Conservation (phyloP, 2,329 filamentous ascomycete species). For the Fusarium torreyae region DNA sequence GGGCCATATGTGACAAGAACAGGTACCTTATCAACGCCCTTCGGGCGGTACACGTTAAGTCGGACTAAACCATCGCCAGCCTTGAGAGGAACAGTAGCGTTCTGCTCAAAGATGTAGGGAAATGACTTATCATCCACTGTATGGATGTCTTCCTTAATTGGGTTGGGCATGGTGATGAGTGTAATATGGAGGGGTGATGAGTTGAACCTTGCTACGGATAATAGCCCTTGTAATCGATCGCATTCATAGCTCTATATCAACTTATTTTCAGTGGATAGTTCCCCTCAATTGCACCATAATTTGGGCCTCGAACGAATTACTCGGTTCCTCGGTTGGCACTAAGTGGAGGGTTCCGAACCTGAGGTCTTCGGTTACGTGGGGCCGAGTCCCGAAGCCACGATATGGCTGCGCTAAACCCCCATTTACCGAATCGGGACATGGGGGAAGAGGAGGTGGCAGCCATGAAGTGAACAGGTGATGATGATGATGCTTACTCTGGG, state of each 20-base stretch:
- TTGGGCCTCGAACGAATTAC: background rate
- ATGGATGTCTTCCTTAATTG: conserved; percentile 49
- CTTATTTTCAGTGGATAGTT: background rate
- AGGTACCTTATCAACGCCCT: conserved; percentile 55
- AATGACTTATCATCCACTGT: conserved; percentile 46
- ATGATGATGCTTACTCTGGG: background rate
- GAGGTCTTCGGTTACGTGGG: conserved; percentile 18
- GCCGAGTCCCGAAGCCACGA: conserved; percentile 32
- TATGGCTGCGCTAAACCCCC: background rate
- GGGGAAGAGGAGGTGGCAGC: background rate
- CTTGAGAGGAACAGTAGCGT: conserved; percentile 31
- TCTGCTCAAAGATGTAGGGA: conserved; percentile 38
- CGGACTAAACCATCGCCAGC: conserved; percentile 9
- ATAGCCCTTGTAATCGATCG: background rate
- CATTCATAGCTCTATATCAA: conserved; percentile 21
- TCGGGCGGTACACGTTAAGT: conserved; percentile 21
- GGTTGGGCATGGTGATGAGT: conserved; percentile 49
- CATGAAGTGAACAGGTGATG: too few species aligned
- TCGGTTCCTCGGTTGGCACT: conserved; percentile 10
- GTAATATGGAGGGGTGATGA: background rate
- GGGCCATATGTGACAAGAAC: conserved; percentile 80
- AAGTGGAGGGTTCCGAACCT: conserved; percentile 36
- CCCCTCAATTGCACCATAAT: conserved; percentile 13
- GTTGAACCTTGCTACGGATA: background rate
- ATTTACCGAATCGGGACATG: background rate